Evolutionary conservation across 140 eudicot genomes (phyloP).

Genomic region (Oenanthe javanica): DNA sequence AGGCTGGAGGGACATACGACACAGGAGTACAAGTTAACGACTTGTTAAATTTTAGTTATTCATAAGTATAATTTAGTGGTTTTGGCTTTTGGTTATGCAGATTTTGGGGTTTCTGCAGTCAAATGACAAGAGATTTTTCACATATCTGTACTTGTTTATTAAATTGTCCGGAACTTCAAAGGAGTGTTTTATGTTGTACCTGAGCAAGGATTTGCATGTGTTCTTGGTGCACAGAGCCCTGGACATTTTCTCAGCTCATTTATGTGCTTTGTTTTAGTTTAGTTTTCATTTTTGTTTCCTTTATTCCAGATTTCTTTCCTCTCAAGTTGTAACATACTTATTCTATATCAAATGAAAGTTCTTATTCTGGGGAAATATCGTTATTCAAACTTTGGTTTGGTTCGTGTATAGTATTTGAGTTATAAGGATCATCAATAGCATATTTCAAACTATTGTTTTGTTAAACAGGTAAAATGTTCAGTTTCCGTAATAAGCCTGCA

Average conservation of each 20-base stretch:
- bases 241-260: not conserved
- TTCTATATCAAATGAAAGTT: not conserved
- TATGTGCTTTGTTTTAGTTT: not conserved
- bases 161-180: not conserved
- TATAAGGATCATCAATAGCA: not conserved
- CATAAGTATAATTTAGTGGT: not conserved
- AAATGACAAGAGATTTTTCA: not conserved
- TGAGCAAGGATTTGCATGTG: not conserved
- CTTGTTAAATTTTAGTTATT: not conserved
- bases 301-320: not conserved
- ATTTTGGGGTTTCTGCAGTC: not conserved
- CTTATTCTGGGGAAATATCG: not conserved
- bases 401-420: not conserved
- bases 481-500: no score
- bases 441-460: no score
- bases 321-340: not conserved
- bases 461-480: no score
- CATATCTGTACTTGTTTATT: not conserved
- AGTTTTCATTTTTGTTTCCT: not conserved
- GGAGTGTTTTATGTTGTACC: not conserved
- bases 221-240: not conserved
- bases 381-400: not conserved
- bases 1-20: constrained; percentile 64
- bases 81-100: not conserved
- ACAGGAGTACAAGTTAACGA: constrained; percentile 64